Conservation (phyloP, 139 green algal genomes). For the Axilococcus clingmanii region DNA sequence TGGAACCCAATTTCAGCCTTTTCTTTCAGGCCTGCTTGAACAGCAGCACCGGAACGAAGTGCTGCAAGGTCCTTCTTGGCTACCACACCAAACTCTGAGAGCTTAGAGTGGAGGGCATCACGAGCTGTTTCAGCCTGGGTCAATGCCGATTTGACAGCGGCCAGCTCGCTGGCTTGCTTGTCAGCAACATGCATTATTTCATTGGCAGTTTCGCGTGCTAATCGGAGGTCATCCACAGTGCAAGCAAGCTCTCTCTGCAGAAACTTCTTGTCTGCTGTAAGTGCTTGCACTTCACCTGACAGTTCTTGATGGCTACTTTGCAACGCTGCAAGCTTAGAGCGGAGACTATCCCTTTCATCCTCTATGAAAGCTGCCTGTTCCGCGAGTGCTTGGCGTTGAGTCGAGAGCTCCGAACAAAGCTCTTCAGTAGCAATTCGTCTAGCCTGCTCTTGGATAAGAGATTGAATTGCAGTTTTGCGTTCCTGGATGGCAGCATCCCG, state of each 20-base stretch:
- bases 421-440: slow-evolving; percentile 6
- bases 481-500: slow-evolving; percentile 9
- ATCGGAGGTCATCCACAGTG: too few species aligned
- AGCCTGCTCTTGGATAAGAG: slow-evolving; percentile 11
- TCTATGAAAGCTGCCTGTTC: neutral
- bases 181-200: too few species aligned
- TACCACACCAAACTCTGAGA: neutral
- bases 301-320: neutral
- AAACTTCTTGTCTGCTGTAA: too few species aligned
- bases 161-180: neutral
- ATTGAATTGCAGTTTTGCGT: neutral
- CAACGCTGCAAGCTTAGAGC: neutral
- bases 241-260: too few species aligned
- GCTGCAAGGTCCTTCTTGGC: neutral
- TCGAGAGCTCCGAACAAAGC: neutral
- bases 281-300: too few species aligned
- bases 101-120: neutral
- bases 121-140: neutral
- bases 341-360: neutral
- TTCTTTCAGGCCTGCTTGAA: slow-evolving; percentile 11
- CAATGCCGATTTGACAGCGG: neutral
- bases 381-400: neutral
- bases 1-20: slow-evolving; percentile 21
- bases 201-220: too few species aligned
- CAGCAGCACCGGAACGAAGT: neutral